These are phyloP conservation scores for Starmerella geochares DNA, from an alignment of 805 yeast genomes.

Conservation along the genomic window DNA sequence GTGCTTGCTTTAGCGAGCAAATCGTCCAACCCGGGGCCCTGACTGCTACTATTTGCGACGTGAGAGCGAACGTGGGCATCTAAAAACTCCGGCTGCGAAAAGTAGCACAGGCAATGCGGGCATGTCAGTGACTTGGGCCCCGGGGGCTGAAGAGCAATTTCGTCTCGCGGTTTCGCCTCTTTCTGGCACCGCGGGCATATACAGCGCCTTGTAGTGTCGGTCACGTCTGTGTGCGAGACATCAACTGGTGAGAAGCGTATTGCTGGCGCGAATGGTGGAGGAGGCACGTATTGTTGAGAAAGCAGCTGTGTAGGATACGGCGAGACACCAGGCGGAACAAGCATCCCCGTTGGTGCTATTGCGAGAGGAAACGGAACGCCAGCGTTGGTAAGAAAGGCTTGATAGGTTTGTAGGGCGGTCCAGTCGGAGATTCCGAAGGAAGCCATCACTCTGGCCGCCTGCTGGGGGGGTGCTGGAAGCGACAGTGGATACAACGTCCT, in stretches of 20 bases:
- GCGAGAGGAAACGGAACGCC: background rate
- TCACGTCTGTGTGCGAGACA: background rate
- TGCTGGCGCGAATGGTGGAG: background rate
- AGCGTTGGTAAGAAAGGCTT: background rate
- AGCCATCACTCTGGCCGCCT: background rate
- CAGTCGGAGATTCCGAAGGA: background rate
- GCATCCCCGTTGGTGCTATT: background rate
- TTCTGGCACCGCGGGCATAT: background rate
- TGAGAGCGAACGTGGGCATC: background rate
- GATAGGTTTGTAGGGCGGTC: background rate
- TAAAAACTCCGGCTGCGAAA: background rate
- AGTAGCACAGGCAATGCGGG: background rate
- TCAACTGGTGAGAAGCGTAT: background rate
- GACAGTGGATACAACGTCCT: background rate
- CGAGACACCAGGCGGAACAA: background rate
- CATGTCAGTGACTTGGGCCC: background rate
- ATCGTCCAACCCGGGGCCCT: no score
- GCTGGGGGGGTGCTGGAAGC: background rate
- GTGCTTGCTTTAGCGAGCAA: no score
- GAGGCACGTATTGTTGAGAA: background rate
- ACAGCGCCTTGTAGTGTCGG: background rate
- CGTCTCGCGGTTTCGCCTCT: background rate
- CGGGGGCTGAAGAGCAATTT: background rate
- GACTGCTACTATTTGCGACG: no score
- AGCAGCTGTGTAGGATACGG: background rate